These are phyloP conservation scores for Tolypocladium tropicale DNA, from an alignment of 2,329 filamentous ascomycete genomes.

Conservation along the genomic window DNA sequence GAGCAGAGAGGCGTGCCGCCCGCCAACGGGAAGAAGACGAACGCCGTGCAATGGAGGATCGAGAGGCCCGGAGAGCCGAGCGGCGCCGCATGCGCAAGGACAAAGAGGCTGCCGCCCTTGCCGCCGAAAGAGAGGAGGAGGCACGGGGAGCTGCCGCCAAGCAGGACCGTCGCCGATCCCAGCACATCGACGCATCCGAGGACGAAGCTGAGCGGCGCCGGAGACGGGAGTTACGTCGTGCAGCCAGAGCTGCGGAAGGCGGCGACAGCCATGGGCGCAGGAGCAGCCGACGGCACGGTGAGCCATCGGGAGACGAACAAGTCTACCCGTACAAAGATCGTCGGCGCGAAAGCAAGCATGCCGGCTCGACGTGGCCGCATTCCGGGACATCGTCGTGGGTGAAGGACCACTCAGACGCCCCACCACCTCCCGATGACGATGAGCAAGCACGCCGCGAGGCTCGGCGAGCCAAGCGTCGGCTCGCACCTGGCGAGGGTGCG, in stretches of 20 bases:
- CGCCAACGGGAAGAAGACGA: conserved; percentile 39
- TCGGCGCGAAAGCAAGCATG: conserved; percentile 23
- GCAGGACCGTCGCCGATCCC: conserved; percentile 39
- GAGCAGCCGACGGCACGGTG: conserved; percentile 29
- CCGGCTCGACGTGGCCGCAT: conserved; percentile 43
- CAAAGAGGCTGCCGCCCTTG: conserved; percentile 31
- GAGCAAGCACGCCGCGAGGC: conserved; percentile 40
- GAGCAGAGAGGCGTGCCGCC: conserved; percentile 41
- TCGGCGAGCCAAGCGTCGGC: conserved; percentile 33
- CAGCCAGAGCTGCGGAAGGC: conserved; percentile 29
- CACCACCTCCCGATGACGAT: conserved; percentile 44
- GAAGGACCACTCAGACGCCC: conserved; percentile 52
- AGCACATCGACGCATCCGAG: conserved; percentile 27
- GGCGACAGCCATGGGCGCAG: conserved; percentile 21
- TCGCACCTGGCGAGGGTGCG: conserved; percentile 30
- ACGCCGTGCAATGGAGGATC: conserved; percentile 36
- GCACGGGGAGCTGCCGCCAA: conserved; percentile 32
- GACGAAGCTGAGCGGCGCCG: conserved; percentile 46
- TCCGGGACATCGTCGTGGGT: conserved; percentile 57
- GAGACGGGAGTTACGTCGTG: conserved; percentile 41
- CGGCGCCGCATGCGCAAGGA: conserved; percentile 39
- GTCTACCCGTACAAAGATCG: conserved; percentile 30
- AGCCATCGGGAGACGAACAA: conserved; percentile 33
- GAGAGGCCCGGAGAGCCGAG: conserved; percentile 38
- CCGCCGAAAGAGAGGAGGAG: conserved; percentile 36